These are phyloP conservation scores for Talaromyces albobiverticillius DNA, from an alignment of 2,329 filamentous ascomycete genomes.

Conservation along the genomic window DNA sequence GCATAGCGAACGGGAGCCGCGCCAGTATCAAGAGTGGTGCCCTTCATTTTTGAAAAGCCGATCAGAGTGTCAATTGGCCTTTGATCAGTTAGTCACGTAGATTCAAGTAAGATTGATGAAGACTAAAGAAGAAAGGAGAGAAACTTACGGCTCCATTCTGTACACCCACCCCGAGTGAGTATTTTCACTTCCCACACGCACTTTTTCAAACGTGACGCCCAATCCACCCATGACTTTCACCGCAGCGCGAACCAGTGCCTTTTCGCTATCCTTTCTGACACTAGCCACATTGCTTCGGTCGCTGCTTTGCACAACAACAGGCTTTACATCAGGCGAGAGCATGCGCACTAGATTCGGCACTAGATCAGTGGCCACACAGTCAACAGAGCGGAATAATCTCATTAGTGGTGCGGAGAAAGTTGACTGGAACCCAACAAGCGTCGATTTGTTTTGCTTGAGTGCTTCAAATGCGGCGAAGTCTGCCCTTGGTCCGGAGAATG, in stretches of 20 bases:
- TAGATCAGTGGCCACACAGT: constrained; percentile 76
- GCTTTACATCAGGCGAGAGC: constrained; percentile 84
- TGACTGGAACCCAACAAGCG: constrained; percentile 70
- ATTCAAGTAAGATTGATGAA: too few species aligned
- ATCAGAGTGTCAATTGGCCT: constrained; percentile 73
- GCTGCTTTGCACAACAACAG: constrained; percentile 75
- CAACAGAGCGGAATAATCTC: constrained; percentile 74
- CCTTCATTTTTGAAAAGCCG: constrained; percentile 53
- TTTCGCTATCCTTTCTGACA: constrained; percentile 83
- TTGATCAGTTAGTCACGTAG: constrained; percentile 29
- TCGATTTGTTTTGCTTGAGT: constrained; percentile 71
- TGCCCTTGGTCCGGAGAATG: constrained; percentile 79
- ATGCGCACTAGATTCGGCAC: constrained; percentile 81
- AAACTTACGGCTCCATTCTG: constrained; percentile 85
- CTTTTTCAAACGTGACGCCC: constrained; percentile 76
- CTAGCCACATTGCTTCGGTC: constrained; percentile 69
- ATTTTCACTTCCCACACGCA: constrained; percentile 69
- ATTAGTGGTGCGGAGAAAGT: constrained; percentile 69
- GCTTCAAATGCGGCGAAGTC: constrained; percentile 79
- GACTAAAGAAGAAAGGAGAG: constrained; percentile 29
- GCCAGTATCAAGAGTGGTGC: constrained; percentile 45
- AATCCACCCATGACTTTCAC: constrained; percentile 80
- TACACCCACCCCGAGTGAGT: constrained; percentile 73
- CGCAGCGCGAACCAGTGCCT: constrained; percentile 72
- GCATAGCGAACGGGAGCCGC: constrained; percentile 81